Percentiles rank a stretch among this genome's conserved stretches.
Conservation (phyloP, 139 green algal genomes). For the Monoraphidium neglectum region DNA sequence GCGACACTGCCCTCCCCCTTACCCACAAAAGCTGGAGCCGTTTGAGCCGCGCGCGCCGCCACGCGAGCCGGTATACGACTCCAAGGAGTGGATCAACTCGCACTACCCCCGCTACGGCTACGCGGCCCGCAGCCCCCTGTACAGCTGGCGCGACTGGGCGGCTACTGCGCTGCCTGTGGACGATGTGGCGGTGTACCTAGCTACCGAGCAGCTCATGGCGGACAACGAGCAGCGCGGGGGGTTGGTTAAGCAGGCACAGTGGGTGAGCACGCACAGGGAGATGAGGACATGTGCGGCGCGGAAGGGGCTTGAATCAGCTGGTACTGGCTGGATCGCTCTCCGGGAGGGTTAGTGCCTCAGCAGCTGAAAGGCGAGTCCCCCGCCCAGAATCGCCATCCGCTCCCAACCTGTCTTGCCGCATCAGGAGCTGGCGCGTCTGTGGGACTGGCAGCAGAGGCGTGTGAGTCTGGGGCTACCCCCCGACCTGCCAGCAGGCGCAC, state of each 20-base stretch:
- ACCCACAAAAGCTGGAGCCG: no score
- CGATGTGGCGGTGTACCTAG: background rate
- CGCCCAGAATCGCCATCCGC: no score
- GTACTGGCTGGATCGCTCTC: no score
- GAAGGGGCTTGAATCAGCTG: no score
- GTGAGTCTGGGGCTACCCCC: conserved; percentile 18
- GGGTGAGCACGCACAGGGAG: no score
- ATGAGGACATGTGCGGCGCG: no score
- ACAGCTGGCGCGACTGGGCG: conserved; percentile 15
- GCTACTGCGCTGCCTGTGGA: background rate
- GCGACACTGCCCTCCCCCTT: no score
- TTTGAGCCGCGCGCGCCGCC: no score
- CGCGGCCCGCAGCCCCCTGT: conserved; percentile 19
- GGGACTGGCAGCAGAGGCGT: conserved; percentile 39
- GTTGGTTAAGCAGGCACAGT: conserved; percentile 19
- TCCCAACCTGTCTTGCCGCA: no score
- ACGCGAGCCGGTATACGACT: no score
- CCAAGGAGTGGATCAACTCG: background rate
- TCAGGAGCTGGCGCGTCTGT: conserved; percentile 37
- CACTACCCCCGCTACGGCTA: conserved; percentile 8
- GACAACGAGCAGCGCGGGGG: conserved; percentile 11
- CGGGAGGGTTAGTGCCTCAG: no score
- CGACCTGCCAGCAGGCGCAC: conserved; percentile 1
- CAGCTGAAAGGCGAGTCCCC: no score
- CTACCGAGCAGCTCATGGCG: conserved; percentile 1